Evolutionary conservation across 164 flowering plant species (phyloP).

Genomic region (Tinospora cordifolia): DNA sequence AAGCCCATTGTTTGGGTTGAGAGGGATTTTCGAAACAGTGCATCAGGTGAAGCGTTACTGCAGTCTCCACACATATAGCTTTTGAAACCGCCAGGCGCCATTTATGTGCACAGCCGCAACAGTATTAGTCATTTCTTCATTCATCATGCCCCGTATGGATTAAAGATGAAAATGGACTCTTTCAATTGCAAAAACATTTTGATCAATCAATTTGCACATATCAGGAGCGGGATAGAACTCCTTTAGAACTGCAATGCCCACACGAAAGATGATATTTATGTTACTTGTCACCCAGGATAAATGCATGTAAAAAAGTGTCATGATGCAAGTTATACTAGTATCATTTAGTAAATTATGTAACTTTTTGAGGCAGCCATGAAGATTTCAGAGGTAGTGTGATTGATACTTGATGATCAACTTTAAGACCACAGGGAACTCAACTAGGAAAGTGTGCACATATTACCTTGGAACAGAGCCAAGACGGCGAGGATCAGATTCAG

Average conservation of each 20-base stretch:
- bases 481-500: constrained; percentile 79
- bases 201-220: not conserved
- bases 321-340: too few relatives aligned
- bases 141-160: too few relatives aligned
- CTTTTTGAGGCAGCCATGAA: too few relatives aligned
- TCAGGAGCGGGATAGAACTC: constrained; percentile 67
- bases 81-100: too few relatives aligned
- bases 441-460: not conserved
- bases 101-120: too few relatives aligned
- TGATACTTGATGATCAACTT: not conserved
- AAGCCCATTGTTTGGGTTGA: too few relatives aligned
- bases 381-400: too few relatives aligned
- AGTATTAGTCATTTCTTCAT: too few relatives aligned
- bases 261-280: not conserved
- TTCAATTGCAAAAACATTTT: not conserved
- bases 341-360: too few relatives aligned
- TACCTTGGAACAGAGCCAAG: constrained; percentile 86
- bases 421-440: not conserved
- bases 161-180: not conserved
- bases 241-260: constrained; percentile 58
- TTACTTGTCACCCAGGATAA: not conserved
- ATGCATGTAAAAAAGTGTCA: not conserved
- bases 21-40: too few relatives aligned
- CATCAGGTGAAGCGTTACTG: too few relatives aligned
- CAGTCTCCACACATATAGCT: too few relatives aligned